phyloP scores from a whole-genome alignment of 1,139 yeast species.

The Kodamaea arcana region DNA sequence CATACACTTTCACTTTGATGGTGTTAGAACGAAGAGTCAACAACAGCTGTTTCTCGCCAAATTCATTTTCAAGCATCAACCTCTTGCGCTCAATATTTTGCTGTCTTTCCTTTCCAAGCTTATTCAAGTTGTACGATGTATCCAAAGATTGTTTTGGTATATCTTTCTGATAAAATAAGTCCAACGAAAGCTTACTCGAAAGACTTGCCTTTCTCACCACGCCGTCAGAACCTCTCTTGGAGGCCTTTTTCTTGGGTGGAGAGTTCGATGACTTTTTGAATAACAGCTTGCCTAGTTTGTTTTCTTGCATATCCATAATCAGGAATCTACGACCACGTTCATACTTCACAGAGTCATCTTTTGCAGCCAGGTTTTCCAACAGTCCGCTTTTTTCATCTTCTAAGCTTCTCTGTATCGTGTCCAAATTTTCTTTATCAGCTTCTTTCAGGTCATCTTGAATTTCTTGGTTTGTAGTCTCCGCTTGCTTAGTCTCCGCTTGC shows the following conservation, averaged over 20 bases:
- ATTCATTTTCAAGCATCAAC: not conserved
- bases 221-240: not conserved
- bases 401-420: too few species aligned
- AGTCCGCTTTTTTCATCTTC: too few species aligned
- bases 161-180: not conserved
- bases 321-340: constrained; percentile 1
- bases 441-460: too few species aligned
- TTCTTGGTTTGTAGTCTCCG: too few species aligned
- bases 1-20: constrained; percentile 20
- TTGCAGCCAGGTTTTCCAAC: not conserved
- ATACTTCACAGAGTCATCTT: not conserved
- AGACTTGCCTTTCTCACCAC: not conserved
- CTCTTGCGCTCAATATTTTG: too few species aligned
- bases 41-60: constrained; percentile 1
- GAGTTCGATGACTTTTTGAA: not conserved
- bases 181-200: not conserved
- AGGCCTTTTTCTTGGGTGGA: constrained; percentile 1
- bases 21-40: not conserved
- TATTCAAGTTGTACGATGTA: constrained; percentile 5
- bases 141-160: constrained; percentile 6
- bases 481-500: too few species aligned
- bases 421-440: too few species aligned
- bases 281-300: constrained; percentile 3
- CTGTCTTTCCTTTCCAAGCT: constrained; percentile 1
- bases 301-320: constrained; percentile 3